Conservation (phyloP, 2,329 filamentous ascomycete species). For the Botrytis sinoallii region DNA sequence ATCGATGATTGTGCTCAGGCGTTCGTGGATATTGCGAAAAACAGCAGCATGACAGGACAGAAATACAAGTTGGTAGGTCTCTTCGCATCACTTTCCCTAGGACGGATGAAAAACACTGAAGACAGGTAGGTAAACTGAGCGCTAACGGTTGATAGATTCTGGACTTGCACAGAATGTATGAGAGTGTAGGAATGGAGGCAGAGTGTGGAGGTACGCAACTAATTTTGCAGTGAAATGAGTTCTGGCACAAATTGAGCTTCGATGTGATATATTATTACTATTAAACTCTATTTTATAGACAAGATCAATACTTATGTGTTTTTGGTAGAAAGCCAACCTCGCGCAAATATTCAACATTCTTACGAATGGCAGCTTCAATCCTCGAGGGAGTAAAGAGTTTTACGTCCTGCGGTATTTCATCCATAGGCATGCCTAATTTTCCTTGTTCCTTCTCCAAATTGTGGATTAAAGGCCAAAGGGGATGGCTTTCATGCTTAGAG, state of each 20-base stretch:
- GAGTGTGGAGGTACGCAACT: background rate
- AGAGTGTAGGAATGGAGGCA: background rate
- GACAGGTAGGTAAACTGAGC: background rate
- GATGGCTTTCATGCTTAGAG: constrained; percentile 3
- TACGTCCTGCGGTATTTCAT: constrained; percentile 1
- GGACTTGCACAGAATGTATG: constrained; percentile 13
- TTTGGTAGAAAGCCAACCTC: constrained; percentile 13
- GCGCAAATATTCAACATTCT: constrained; percentile 15
- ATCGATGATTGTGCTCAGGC: constrained; percentile 53
- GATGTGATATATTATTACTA: background rate
- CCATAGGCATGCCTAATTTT: constrained; percentile 11
- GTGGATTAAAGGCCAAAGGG: constrained; percentile 24
- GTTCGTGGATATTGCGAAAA: constrained; percentile 54
- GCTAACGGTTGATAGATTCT: constrained; percentile 8
- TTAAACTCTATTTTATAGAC: background rate
- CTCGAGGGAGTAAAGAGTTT: background rate
- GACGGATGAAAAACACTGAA: background rate
- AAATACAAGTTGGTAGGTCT: constrained; percentile 36
- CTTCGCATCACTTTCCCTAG: background rate
- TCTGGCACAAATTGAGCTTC: background rate
- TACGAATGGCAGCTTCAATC: constrained; percentile 15
- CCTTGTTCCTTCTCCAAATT: constrained; percentile 16
- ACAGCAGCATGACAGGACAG: constrained; percentile 40
- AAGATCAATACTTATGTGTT: constrained; percentile 18
- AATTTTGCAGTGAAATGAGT: background rate